Evolutionary conservation across 805 yeast species (phyloP).

Genomic region (Komagataella mondaviorum): DNA sequence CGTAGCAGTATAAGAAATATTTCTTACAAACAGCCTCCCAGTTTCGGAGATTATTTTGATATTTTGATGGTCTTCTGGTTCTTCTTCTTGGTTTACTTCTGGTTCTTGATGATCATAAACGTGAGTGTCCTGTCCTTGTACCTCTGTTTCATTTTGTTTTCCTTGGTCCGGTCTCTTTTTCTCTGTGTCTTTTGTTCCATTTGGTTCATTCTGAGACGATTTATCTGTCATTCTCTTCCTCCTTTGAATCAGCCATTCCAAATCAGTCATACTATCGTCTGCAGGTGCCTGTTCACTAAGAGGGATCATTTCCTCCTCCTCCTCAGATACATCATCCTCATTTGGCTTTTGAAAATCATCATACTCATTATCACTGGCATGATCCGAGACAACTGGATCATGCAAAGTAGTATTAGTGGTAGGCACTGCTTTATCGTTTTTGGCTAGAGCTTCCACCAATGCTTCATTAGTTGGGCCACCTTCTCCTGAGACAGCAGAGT

Average conservation of each 20-base stretch:
- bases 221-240: constrained; percentile 56
- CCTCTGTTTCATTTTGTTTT: constrained; percentile 5
- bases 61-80: constrained; percentile 29
- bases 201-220: constrained; percentile 9
- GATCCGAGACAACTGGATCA: constrained; percentile 19
- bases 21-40: constrained; percentile 80
- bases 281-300: constrained; percentile 9
- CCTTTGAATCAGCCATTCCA: constrained; percentile 77
- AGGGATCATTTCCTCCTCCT: constrained; percentile 11
- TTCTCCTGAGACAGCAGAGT: constrained; percentile 30
- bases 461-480: constrained; percentile 32
- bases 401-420: constrained; percentile 9
- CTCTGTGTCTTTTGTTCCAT: constrained; percentile 1
- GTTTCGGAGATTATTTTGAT: constrained; percentile 45
- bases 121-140: background rate
- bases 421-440: constrained; percentile 5
- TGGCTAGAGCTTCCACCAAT: constrained; percentile 26
- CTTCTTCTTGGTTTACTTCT: constrained; percentile 8
- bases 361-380: constrained; percentile 38
- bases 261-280: constrained; percentile 44
- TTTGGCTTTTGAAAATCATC: constrained; percentile 26
- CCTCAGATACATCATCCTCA: constrained; percentile 27
- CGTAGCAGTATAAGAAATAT: constrained; percentile 64
- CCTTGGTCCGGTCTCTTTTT: constrained; percentile 1
- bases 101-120: background rate